phyloP scores from a whole-genome alignment of 768 basidiomycete genomes.

The Boletus edulis region DNA sequence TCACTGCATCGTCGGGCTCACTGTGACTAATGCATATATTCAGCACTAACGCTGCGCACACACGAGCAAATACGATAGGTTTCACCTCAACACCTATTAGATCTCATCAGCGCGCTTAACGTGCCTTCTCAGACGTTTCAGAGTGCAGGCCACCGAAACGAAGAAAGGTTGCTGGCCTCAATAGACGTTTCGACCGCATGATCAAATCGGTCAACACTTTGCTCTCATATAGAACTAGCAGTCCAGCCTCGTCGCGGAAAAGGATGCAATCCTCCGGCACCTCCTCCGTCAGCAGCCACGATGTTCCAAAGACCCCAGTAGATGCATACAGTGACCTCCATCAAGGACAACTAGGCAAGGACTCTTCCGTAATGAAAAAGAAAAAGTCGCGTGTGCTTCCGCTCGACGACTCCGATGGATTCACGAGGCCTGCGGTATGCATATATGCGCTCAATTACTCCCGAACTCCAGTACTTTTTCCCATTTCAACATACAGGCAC shows the following conservation, averaged over 20 bases:
- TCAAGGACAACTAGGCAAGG: conserved; percentile 35
- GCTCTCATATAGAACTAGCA: conserved; percentile 21
- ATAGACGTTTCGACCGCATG: conserved; percentile 67
- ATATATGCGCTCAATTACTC: conserved; percentile 26
- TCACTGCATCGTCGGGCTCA: neutral
- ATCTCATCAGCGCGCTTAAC: neutral
- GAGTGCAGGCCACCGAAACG: conserved; percentile 39
- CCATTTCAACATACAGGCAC: conserved; percentile 14
- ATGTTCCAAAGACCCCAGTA: conserved; percentile 40
- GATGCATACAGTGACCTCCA: conserved; percentile 38
- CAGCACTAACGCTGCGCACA: neutral
- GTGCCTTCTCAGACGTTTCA: conserved; percentile 4
- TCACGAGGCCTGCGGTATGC: conserved; percentile 23
- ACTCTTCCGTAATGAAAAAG: conserved; percentile 46
- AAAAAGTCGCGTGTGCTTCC: conserved; percentile 7
- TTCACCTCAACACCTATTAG: neutral
- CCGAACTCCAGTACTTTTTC: conserved; percentile 11
- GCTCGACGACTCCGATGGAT: conserved; percentile 6
- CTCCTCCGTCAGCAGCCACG: conserved; percentile 43
- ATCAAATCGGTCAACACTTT: conserved; percentile 53
- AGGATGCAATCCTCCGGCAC: conserved; percentile 42
- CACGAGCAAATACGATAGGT: conserved; percentile 15
- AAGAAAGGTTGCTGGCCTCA: conserved; percentile 47
- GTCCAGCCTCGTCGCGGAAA: conserved; percentile 25
- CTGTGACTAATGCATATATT: neutral